Base-by-base conservation (phyloP, 192 early-diverging fungal genomes). In the Radiomyces spectabilis region DNA sequence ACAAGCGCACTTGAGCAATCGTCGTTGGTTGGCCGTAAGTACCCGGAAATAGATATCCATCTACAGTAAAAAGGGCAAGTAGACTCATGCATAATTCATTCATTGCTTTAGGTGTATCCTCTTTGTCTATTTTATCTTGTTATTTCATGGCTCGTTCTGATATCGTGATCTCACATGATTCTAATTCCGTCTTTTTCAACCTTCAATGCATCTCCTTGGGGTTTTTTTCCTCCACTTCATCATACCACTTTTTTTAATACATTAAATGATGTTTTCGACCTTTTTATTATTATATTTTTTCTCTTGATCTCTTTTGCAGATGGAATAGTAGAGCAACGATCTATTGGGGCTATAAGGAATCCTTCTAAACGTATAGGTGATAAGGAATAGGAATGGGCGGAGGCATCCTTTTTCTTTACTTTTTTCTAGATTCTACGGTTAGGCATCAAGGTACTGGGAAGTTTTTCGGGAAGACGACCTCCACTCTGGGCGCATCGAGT, bases 71-170 rank as follows among this genome's bases (percentile, higher is more conserved):
- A n/a, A n/a, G n/a, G n/a, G n/a, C n/a, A n/a, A n/a, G n/a, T n/a
- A n/a, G n/a, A 33, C 18, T 30, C 2, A 43, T 35, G 38, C n/a
- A 25, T 47, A n/a, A 8, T 18, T 46, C 34, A 5, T 27, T 8
- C 25, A 16, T 21, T 26, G 18, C 27, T 32, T 24, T 41, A 63
- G 61, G 51, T 63, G 27, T 98, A 97, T 64, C 96, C 96, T 38
- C 84, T 98, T 21, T 89, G 86, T 53, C 69, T 98, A 53, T 98
- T 98, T 57, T 98, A 95, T 68, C 91, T 95, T 48, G 74, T 88
- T 60, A 92, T 98, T 63, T 86, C 80, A 37, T 98, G 96, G 96
- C 79, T 97, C 72, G 85, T 98, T 24, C 42, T 43, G 5, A 24
- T 43, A 6, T 43, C 42, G 0, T 43, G 42, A 43, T 9, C 19